These are phyloP conservation scores for Citeromyces hawaiiensis DNA, from an alignment of 1,139 yeast genomes.

Conservation along the genomic window DNA sequence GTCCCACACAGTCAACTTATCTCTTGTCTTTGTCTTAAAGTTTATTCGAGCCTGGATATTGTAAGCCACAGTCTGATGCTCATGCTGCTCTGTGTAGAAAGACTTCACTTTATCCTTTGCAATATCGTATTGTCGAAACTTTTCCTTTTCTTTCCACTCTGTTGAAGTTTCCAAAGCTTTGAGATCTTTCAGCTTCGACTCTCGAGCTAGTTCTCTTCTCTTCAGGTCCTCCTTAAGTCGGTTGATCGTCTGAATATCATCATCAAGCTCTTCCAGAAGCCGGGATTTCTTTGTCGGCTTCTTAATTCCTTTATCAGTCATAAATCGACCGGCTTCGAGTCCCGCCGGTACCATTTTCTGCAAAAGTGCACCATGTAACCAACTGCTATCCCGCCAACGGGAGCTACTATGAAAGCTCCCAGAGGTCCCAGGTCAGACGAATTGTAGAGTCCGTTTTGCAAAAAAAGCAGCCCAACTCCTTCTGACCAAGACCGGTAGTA, in stretches of 20 bases:
- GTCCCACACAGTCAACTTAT: conserved; percentile 61
- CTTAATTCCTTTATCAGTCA: conserved; percentile 12
- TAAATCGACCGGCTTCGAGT: conserved; percentile 20
- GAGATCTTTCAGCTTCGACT: not conserved
- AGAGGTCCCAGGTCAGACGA: conserved; percentile 85
- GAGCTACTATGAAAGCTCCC: conserved; percentile 90
- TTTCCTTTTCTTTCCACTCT: conserved; percentile 10
- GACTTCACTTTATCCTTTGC: conserved; percentile 59
- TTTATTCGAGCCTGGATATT: conserved; percentile 60
- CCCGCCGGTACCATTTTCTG: too few relatives aligned
- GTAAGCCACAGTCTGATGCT: conserved; percentile 59
- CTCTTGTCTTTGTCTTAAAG: conserved; percentile 52
- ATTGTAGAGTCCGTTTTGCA: conserved; percentile 70
- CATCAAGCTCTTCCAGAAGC: conserved; percentile 22
- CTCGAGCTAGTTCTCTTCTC: conserved; percentile 7
- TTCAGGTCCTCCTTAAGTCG: conserved; percentile 16
- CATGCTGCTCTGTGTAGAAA: conserved; percentile 59
- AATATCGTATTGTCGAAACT: conserved; percentile 44
- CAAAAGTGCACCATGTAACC: too few relatives aligned
- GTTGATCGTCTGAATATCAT: conserved; percentile 24
- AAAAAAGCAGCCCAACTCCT: conserved; percentile 65
- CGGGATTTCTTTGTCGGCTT: conserved; percentile 2
- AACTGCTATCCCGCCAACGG: conserved; percentile 42
- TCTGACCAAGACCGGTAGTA: conserved; percentile 59
- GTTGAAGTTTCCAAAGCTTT: conserved; percentile 3